These are phyloP conservation scores for Amanita muscaria DNA, from an alignment of 768 basidiomycete species.

Conservation along the genomic window DNA sequence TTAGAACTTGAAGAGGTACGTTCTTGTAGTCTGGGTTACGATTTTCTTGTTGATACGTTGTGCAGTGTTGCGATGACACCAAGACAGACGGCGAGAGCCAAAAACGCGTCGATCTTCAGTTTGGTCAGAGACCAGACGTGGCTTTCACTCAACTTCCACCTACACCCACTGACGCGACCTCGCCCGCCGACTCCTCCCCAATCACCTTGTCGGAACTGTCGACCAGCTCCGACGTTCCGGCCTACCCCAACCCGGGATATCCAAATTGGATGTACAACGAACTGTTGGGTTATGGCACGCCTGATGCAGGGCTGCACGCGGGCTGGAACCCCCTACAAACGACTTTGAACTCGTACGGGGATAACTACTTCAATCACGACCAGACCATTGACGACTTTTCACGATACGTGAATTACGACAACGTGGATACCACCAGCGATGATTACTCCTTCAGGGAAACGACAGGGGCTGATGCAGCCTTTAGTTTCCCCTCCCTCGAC, in stretches of 20 bases:
- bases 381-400: not conserved
- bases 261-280: not conserved
- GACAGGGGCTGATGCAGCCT: too few species aligned
- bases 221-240: not conserved
- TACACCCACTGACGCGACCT: not conserved
- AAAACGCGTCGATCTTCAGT: not conserved
- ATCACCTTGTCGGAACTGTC: not conserved
- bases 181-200: not conserved
- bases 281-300: not conserved
- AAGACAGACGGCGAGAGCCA: not conserved
- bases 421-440: not conserved
- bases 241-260: not conserved
- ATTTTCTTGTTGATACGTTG: not conserved
- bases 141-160: not conserved
- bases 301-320: not conserved
- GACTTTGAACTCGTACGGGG: constrained; percentile 4
- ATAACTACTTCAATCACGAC: not conserved
- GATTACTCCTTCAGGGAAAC: too few species aligned
- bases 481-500: not conserved
- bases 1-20: constrained; percentile 1
- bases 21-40: not conserved
- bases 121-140: not conserved
- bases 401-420: not conserved
- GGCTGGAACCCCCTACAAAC: constrained; percentile 7
- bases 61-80: not conserved